phyloP scores from a whole-genome alignment of 2,329 filamentous ascomycete genomes.

The Taxawa tesnikishii region DNA sequence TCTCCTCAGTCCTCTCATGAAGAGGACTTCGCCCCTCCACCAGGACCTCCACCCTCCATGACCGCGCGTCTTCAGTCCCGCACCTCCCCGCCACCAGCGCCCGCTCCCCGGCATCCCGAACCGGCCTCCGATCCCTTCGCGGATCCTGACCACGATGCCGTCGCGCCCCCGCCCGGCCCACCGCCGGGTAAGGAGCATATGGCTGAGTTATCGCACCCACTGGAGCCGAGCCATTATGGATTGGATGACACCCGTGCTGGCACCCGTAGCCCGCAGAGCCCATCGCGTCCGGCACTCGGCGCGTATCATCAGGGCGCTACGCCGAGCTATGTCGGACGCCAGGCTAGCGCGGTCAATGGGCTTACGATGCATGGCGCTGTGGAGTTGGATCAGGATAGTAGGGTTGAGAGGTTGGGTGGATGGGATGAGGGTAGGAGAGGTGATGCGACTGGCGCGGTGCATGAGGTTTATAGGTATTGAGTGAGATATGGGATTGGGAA shows the following conservation, averaged over 20 bases:
- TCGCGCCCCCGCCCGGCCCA: too few relatives aligned
- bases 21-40: constrained; percentile 2
- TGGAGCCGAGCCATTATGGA: constrained; percentile 5
- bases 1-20: constrained; percentile 2
- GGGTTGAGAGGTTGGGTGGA: not conserved
- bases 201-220: constrained; percentile 2
- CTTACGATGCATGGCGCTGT: constrained; percentile 32
- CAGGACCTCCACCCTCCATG: constrained; percentile 3
- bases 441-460: not conserved
- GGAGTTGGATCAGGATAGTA: not conserved
- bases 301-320: constrained; percentile 21
- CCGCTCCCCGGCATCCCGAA: not conserved
- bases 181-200: not conserved
- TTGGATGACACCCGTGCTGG: not conserved
- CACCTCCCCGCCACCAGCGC: not conserved
- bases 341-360: constrained; percentile 29
- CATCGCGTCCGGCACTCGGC: constrained; percentile 11
- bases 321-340: constrained; percentile 29
- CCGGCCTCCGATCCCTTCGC: constrained; percentile 3
- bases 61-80: not conserved
- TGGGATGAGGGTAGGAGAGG: not conserved
- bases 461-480: not conserved
- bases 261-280: not conserved
- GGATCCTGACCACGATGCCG: not conserved
- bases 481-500: too few relatives aligned